Evolutionary conservation across 2,329 filamentous ascomycete species (phyloP).

Genomic region (Alternaria triticina): DNA sequence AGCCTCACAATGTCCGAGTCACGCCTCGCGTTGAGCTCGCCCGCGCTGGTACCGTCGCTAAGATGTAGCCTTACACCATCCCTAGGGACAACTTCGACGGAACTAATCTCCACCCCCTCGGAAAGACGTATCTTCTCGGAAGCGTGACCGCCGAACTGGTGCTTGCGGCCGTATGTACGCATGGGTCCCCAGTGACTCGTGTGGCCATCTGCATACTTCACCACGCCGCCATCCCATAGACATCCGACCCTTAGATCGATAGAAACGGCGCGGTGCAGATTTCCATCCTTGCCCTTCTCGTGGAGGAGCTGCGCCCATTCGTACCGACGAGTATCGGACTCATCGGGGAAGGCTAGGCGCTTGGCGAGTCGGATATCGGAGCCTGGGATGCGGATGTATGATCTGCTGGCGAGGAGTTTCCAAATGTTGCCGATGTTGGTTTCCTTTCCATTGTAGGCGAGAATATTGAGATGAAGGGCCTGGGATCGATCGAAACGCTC

Average conservation of each 20-base stretch:
- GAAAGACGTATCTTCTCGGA: constrained; percentile 38
- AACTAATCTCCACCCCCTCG: constrained; percentile 34
- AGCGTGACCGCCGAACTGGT: constrained; percentile 44
- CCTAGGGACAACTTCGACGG: constrained; percentile 36
- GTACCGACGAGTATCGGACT: constrained; percentile 7
- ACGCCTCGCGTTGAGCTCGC: constrained; percentile 34
- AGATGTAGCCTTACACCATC: constrained; percentile 41
- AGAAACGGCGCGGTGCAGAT: constrained; percentile 47
- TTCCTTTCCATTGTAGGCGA: constrained; percentile 53
- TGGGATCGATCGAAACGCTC: constrained; percentile 37
- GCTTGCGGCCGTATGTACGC: constrained; percentile 25
- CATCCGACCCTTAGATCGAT: constrained; percentile 56
- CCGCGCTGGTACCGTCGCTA: constrained; percentile 36
- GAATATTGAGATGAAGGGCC: constrained; percentile 39
- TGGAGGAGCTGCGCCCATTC: constrained; percentile 28
- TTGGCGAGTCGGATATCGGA: constrained; percentile 50
- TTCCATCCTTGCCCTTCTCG: constrained; percentile 34
- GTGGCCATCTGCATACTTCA: constrained; percentile 55
- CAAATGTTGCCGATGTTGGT: constrained; percentile 42
- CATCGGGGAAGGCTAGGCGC: constrained; percentile 42
- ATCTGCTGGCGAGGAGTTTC: constrained; percentile 33
- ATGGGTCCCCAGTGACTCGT: constrained; percentile 51
- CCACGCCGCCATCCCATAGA: constrained; percentile 54
- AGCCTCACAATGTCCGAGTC: constrained; percentile 25
- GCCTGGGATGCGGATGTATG: constrained; percentile 50